Base-by-base conservation (phyloP, 108 stramenopile species). In the Fragilariopsis cylindrus region DNA sequence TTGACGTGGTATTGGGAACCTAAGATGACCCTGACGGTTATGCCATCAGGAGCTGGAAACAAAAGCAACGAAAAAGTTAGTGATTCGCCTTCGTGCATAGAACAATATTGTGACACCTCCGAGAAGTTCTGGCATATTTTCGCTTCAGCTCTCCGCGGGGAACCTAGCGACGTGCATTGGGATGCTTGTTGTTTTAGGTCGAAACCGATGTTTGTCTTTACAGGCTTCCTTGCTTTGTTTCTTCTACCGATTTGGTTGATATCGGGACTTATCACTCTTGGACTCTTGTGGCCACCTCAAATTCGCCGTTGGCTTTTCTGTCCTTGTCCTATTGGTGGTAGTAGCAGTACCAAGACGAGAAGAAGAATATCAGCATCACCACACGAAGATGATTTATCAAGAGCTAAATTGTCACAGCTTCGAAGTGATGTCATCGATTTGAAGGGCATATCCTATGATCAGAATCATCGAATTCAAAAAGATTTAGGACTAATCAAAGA, bases 201-300 rank as follows among this genome's bases (percentile, higher is more conserved):
- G 43, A 52, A 52, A 18, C 60, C 78, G 7, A 11, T 79, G 48
- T 18, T 73, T 44, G 57, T 68, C 56, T 15, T 76, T 16, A 76
- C 79, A 7, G 41, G 84, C 9, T 45, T 84, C 7, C 15, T 82
- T 46, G 84, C 83, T 12, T 69, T 77, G 41, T 64, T 84, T 60
- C 5, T 88, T 39, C 43, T 90, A 13, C 92, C 92, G 8, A 48
- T 90, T n/a, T 93, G 92, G 92, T 65, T 93, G 7, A 18, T 75
- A 8, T 41, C 90, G 21, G 92, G 92, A 6, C 19, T 81, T 13
- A 48, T 72, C 11, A 85, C 88, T 16, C 73, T 88, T 46, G 92
- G 92, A 5, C 63, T 87, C 8, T 65, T 91, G 62, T 93, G 87
- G 90, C 92, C 92, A 53, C 90, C 90, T 7, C 90, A 91, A 78